phyloP scores from a whole-genome alignment of 257 asterid species.

The Solanum medicagineum region DNA sequence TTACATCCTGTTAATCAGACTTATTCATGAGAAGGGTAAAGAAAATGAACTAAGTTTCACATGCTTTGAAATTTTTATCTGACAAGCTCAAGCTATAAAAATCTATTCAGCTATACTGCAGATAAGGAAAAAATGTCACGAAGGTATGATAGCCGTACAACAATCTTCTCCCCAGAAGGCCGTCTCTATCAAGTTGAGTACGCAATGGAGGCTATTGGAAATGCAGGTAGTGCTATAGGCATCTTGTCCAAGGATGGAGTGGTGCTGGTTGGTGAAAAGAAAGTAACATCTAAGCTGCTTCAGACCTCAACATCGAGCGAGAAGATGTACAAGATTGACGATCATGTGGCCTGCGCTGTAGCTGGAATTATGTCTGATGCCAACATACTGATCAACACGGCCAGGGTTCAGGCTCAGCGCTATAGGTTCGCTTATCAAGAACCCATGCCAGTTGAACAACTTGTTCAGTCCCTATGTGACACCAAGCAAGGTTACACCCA shows the following conservation, averaged over 20 bases:
- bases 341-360: constrained; percentile 11
- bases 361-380: constrained; percentile 14
- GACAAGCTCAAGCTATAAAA: not conserved
- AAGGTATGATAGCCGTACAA: constrained; percentile 88
- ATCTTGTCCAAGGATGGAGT: constrained; percentile 7
- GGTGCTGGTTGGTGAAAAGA: constrained; percentile 6
- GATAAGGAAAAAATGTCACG: constrained; percentile 60
- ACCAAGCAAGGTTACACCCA: constrained; percentile 13
- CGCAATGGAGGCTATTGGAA: constrained; percentile 47
- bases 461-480: constrained; percentile 9
- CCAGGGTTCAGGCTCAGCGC: constrained; percentile 8
- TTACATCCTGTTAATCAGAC: not conserved
- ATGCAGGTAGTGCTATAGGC: constrained; percentile 10
- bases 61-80: not conserved
- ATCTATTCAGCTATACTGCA: not conserved
- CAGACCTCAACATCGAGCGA: constrained; percentile 7
- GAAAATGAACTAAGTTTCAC: not conserved
- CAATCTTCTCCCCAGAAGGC: constrained; percentile 94
- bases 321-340: constrained; percentile 13
- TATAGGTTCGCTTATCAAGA: constrained; percentile 4
- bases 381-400: constrained; percentile 9
- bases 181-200: constrained; percentile 92
- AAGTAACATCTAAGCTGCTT: constrained; percentile 10
- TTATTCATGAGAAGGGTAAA: not conserved
- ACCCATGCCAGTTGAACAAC: constrained; percentile 11